These are phyloP conservation scores for Linnemannia hyalina DNA, from an alignment of 192 early-diverging fungal genomes.

Conservation along the genomic window DNA sequence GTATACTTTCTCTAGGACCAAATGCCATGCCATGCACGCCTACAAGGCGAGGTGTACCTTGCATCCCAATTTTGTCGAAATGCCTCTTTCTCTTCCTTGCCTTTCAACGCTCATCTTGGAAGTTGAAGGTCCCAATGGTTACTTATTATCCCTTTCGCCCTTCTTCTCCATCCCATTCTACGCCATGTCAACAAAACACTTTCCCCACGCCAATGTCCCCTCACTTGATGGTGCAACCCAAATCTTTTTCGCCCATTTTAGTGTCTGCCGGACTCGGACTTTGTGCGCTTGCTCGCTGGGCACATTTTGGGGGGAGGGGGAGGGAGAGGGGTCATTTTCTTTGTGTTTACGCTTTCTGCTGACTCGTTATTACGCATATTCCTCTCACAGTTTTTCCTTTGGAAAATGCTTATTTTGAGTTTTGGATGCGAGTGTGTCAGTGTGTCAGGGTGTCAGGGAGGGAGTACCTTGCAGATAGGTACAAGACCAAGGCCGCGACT, in stretches of 20 bases:
- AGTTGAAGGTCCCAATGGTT: neutral
- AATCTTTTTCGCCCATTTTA: neutral
- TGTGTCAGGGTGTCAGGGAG: no score
- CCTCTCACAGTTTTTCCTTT: neutral
- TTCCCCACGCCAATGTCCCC: no score
- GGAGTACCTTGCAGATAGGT: neutral
- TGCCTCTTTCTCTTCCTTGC: neutral
- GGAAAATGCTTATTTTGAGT: slow-evolving; percentile 1
- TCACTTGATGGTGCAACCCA: neutral
- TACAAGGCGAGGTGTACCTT: neutral
- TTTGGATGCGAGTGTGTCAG: neutral
- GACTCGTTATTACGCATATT: neutral
- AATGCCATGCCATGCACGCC: neutral
- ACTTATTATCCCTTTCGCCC: neutral
- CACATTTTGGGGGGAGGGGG: no score
- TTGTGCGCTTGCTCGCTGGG: neutral
- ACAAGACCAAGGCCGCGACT: neutral
- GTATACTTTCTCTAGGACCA: neutral
- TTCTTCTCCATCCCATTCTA: neutral
- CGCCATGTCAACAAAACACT: no score
- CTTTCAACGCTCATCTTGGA: neutral
- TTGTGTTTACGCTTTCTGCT: neutral
- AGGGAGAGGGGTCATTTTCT: no score
- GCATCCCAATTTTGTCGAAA: neutral
- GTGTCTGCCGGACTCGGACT: neutral